Evolutionary conservation across 352 stramenopile genomes (phyloP).

Genomic region (Nothophytophthora sp.): DNA sequence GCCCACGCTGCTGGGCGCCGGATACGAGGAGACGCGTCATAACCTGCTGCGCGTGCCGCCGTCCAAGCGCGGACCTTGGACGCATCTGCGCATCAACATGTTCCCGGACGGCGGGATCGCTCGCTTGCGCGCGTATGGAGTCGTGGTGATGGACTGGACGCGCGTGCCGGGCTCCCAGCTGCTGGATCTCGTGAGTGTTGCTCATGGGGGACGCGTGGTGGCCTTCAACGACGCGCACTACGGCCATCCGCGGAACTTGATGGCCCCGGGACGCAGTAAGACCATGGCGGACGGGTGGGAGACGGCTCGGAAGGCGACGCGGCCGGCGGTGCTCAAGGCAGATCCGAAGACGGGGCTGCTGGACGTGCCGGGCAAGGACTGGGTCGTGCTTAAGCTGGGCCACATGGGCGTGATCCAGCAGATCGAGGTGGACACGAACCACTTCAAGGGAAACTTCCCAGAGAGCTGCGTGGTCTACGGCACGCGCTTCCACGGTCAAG

Average conservation of each 20-base stretch:
- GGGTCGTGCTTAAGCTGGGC: conserved; percentile 91
- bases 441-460: conserved; percentile 96
- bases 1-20: conserved; percentile 47
- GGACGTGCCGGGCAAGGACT: conserved; percentile 88
- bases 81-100: conserved; percentile 92
- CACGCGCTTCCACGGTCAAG: conserved; percentile 47
- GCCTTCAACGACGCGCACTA: conserved; percentile 95
- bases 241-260: conserved; percentile 92
- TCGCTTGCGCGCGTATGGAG: conserved; percentile 83
- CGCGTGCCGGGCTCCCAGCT: conserved; percentile 46
- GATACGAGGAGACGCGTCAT: conserved; percentile 87
- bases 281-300: conserved; percentile 96
- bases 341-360: conserved; percentile 49
- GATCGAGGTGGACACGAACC: conserved; percentile 92
- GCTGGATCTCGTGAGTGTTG: conserved; percentile 86
- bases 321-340: conserved; percentile 68
- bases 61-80: conserved; percentile 57
- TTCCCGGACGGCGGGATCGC: conserved; percentile 94
- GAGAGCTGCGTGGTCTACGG: conserved; percentile 87
- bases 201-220: conserved; percentile 86
- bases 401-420: conserved; percentile 64
- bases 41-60: conserved; percentile 74
- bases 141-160: conserved; percentile 68
- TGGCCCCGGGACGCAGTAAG: conserved; percentile 81
- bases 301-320: conserved; percentile 90